phyloP scores from a whole-genome alignment of 2,329 filamentous ascomycete genomes.

The Diplodia sapinea region DNA sequence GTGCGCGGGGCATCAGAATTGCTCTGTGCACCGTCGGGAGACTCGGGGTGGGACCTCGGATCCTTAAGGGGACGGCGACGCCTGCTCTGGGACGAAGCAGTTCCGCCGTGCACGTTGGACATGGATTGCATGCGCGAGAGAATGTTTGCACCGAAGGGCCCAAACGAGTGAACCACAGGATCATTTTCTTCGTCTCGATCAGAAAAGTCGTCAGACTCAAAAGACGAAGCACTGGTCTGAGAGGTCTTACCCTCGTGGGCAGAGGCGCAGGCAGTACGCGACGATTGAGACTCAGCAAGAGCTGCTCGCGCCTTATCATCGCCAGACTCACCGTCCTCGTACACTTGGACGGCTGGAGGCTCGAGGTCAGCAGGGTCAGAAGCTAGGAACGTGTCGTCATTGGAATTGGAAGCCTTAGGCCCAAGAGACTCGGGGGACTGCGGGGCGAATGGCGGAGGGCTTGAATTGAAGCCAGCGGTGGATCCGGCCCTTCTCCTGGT shows the following conservation, averaged over 20 bases:
- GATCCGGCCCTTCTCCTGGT: conserved; percentile 33
- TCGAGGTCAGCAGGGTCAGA: conserved; percentile 44
- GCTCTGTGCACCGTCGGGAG: conserved; percentile 38
- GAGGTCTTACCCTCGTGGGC: conserved; percentile 47
- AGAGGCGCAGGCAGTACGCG: conserved; percentile 39
- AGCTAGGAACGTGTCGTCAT: conserved; percentile 50
- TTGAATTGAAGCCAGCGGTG: conserved; percentile 60
- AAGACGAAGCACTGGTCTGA: conserved; percentile 35
- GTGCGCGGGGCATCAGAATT: conserved; percentile 30
- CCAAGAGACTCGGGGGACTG: conserved; percentile 75
- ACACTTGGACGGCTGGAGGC: conserved; percentile 41
- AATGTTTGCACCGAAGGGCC: conserved; percentile 84
- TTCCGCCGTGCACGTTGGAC: conserved; percentile 57
- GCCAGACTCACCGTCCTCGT: conserved; percentile 47
- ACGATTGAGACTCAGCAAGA: conserved; percentile 34
- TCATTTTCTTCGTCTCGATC: conserved; percentile 87
- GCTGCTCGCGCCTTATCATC: conserved; percentile 38
- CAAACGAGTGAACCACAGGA: conserved; percentile 88
- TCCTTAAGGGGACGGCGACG: conserved; percentile 34
- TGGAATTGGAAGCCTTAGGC: conserved; percentile 44
- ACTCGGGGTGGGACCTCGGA: conserved; percentile 37
- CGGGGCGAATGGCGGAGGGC: conserved; percentile 68
- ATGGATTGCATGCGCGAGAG: conserved; percentile 83
- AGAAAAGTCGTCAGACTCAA: conserved; percentile 66
- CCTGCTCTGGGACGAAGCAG: conserved; percentile 56